Conservation (phyloP, 2,329 filamentous ascomycete species). For the Aureobasidium sp. region DNA sequence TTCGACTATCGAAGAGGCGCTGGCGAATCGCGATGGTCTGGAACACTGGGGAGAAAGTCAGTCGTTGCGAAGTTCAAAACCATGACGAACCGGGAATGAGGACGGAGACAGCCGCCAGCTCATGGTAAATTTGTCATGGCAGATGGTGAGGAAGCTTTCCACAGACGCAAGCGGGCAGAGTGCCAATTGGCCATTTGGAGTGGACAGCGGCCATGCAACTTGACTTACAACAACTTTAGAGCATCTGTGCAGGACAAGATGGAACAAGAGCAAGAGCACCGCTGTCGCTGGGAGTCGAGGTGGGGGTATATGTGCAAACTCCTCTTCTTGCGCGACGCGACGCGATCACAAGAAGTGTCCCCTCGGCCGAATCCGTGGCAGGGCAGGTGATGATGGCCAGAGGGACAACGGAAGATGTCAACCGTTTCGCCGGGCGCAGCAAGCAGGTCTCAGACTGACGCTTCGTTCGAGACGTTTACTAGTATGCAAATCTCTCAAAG, state of each 20-base stretch:
- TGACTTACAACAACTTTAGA: conserved; percentile 10
- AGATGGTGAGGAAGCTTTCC: conserved; percentile 10
- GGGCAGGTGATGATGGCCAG: conserved; percentile 9
- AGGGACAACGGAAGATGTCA: conserved; percentile 8
- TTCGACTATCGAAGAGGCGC: conserved; percentile 14
- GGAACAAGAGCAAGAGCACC: neutral
- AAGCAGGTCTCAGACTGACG: conserved; percentile 5
- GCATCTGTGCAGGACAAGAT: neutral
- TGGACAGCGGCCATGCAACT: neutral
- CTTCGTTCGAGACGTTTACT: neutral
- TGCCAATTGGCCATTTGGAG: neutral
- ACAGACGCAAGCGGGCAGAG: neutral
- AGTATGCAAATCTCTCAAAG: neutral
- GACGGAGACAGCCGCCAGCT: neutral
- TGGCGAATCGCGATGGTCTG: conserved; percentile 16
- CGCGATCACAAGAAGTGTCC: conserved; percentile 11
- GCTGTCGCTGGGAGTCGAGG: neutral
- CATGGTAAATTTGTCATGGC: conserved; percentile 7
- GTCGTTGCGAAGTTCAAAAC: conserved; percentile 14
- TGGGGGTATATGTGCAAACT: conserved; percentile 1
- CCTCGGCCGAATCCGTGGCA: conserved; percentile 12
- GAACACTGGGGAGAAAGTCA: conserved; percentile 15
- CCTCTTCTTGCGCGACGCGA: conserved; percentile 14
- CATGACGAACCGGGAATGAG: conserved; percentile 3
- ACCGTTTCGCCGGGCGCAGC: conserved; percentile 6